Percentiles rank a stretch among this genome's conserved stretches.
These are phyloP conservation scores for Blastomyces gilchristii DNA, from an alignment of 2,329 filamentous ascomycete genomes.

Conservation along the genomic window DNA sequence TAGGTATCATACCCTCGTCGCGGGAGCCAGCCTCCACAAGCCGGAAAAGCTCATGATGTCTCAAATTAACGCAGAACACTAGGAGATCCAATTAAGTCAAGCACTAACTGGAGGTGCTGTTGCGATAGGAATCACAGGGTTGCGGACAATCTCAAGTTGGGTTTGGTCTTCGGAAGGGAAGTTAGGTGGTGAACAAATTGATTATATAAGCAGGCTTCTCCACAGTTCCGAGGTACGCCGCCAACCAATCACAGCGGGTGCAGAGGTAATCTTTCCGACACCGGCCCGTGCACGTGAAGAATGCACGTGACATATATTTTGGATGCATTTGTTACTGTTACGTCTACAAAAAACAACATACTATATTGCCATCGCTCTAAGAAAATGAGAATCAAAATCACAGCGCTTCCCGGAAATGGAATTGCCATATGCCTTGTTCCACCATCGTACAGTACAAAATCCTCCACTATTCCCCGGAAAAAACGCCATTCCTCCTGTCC, in stretches of 20 bases:
- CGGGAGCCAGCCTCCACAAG: slow-evolving; percentile 42
- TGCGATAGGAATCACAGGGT: slow-evolving; percentile 15
- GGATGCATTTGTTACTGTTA: background rate
- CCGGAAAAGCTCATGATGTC: slow-evolving; percentile 41
- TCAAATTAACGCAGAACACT: slow-evolving; percentile 20
- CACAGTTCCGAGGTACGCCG: slow-evolving; percentile 27
- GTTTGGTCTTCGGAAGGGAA: slow-evolving; percentile 12
- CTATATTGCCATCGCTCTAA: background rate
- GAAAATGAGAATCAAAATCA: background rate
- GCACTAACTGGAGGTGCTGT: slow-evolving; percentile 16
- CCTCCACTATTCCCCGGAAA: background rate
- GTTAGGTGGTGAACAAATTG: slow-evolving; percentile 10
- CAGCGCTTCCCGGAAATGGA: background rate
- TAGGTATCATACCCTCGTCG: slow-evolving; percentile 35
- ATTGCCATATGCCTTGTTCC: background rate
- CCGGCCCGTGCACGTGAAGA: slow-evolving; percentile 16
- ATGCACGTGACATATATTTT: background rate
- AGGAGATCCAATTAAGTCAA: slow-evolving; percentile 17
- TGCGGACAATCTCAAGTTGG: background rate
- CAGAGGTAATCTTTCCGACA: slow-evolving; percentile 31
- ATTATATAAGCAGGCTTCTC: slow-evolving; percentile 28
- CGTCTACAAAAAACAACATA: background rate
- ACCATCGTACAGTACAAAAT: slow-evolving; percentile 1
- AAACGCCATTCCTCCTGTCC: slow-evolving; percentile 15
- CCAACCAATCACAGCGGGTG: slow-evolving; percentile 24